Conservation (phyloP, 345 rosid species). For the Anacardium occidentale region DNA sequence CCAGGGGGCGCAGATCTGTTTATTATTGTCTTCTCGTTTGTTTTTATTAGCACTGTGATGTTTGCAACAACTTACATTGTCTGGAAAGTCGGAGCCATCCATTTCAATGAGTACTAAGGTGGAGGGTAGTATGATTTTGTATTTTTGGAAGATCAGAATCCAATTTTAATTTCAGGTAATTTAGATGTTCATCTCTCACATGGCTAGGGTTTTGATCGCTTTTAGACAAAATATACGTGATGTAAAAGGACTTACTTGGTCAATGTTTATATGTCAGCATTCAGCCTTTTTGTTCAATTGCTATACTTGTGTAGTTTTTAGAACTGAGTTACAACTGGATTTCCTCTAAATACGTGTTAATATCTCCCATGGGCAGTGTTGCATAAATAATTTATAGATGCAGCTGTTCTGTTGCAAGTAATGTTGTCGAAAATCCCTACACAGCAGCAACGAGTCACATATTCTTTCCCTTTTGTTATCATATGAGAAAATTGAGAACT, state of each 20-base stretch:
- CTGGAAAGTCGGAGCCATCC: conserved; percentile 93
- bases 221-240: conserved; percentile 10
- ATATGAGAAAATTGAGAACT: neutral
- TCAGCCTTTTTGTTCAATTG: neutral
- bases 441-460: neutral
- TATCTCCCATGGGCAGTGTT: neutral
- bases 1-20: conserved; percentile 79
- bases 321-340: neutral
- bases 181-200: neutral
- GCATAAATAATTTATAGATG: neutral
- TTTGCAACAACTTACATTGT: conserved; percentile 79
- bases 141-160: conserved; percentile 12
- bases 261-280: neutral
- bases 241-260: conserved; percentile 15
- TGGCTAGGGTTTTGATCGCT: conserved; percentile 7
- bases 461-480: neutral
- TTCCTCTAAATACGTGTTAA: neutral
- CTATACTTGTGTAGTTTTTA: neutral
- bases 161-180: conserved; percentile 17
- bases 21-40: conserved; percentile 61
- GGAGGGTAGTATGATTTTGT: conserved; percentile 17
- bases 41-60: conserved; percentile 84
- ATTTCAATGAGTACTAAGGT: conserved; percentile 64
- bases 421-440: neutral
- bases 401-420: neutral